Conservation (phyloP, 352 stramenopile species). For the Pythium oligandrum region DNA sequence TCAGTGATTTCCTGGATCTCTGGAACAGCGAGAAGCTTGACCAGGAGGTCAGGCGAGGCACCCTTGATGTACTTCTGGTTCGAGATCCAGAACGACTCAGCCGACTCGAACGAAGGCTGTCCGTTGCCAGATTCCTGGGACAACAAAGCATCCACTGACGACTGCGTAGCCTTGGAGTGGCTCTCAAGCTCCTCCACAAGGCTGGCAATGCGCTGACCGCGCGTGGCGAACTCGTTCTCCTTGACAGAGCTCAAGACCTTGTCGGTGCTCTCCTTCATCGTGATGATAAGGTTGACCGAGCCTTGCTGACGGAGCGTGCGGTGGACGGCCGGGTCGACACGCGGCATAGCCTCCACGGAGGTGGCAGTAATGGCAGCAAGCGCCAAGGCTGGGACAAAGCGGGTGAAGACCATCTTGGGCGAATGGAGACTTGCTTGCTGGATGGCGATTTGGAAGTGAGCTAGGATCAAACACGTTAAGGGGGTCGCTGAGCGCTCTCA, state of each 20-base stretch:
- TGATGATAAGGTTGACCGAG: constrained; percentile 30
- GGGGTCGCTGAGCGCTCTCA: too few species aligned
- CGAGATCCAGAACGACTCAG: constrained; percentile 22
- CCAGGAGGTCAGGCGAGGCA: constrained; percentile 17
- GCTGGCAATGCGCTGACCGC: constrained; percentile 11
- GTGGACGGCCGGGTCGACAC: constrained; percentile 20
- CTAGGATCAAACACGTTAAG: too few species aligned
- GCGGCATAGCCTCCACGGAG: constrained; percentile 5
- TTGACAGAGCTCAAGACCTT: constrained; percentile 9
- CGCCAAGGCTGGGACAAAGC: not conserved
- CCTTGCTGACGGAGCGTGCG: constrained; percentile 20
- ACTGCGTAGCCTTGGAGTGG: constrained; percentile 6
- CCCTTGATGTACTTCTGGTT: constrained; percentile 24
- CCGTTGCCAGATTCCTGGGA: constrained; percentile 8
- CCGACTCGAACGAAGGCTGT: constrained; percentile 10
- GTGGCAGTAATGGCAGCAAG: constrained; percentile 9
- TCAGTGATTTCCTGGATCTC: constrained; percentile 15
- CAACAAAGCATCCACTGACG: constrained; percentile 4
- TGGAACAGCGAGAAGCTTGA: constrained; percentile 13
- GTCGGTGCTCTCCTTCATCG: constrained; percentile 16
- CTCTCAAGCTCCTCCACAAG: constrained; percentile 8
- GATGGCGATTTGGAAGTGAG: not conserved
- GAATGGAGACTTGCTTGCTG: not conserved
- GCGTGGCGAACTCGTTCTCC: constrained; percentile 11
- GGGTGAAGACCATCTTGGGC: not conserved